These are phyloP conservation scores for Fusarium succisae DNA, from an alignment of 2,329 filamentous ascomycete genomes.

Conservation along the genomic window DNA sequence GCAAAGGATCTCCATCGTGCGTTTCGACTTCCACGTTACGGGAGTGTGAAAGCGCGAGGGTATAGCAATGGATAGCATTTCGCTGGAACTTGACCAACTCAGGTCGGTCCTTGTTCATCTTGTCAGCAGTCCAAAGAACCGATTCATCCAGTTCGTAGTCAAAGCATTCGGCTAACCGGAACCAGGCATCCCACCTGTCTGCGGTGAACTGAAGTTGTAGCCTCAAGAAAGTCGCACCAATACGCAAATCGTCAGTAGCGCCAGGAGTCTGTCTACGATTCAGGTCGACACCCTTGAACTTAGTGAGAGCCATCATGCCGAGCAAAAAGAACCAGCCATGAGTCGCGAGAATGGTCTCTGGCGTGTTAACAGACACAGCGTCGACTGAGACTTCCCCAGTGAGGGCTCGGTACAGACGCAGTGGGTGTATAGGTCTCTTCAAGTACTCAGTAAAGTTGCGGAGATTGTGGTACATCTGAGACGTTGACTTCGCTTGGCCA, in stretches of 20 bases:
- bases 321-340: slow-evolving; percentile 94
- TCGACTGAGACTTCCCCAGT: slow-evolving; percentile 80
- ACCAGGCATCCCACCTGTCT: slow-evolving; percentile 91
- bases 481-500: slow-evolving; percentile 78
- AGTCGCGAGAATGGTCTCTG: slow-evolving; percentile 76
- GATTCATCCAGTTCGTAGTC: slow-evolving; percentile 89
- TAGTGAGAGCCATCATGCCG: slow-evolving; percentile 87
- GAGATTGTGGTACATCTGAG: slow-evolving; percentile 86
- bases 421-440: slow-evolving; percentile 83
- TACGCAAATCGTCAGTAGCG: slow-evolving; percentile 84
- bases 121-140: slow-evolving; percentile 88
- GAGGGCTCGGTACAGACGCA: slow-evolving; percentile 82
- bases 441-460: slow-evolving; percentile 84
- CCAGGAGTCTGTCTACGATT: slow-evolving; percentile 81
- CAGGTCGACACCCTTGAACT: slow-evolving; percentile 76
- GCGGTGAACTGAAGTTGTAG: slow-evolving; percentile 85
- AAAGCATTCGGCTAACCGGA: slow-evolving; percentile 84
- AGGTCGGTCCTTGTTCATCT: slow-evolving; percentile 83
- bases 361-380: slow-evolving; percentile 72
- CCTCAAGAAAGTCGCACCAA: slow-evolving; percentile 80
- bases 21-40: slow-evolving; percentile 54
- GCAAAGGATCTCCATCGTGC: slow-evolving; percentile 62
- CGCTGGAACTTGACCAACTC: slow-evolving; percentile 82
- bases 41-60: slow-evolving; percentile 66
- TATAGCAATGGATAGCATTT: slow-evolving; percentile 83